phyloP scores from a whole-genome alignment of 179 eudicot genomes.

The Beta macrorhiza region DNA sequence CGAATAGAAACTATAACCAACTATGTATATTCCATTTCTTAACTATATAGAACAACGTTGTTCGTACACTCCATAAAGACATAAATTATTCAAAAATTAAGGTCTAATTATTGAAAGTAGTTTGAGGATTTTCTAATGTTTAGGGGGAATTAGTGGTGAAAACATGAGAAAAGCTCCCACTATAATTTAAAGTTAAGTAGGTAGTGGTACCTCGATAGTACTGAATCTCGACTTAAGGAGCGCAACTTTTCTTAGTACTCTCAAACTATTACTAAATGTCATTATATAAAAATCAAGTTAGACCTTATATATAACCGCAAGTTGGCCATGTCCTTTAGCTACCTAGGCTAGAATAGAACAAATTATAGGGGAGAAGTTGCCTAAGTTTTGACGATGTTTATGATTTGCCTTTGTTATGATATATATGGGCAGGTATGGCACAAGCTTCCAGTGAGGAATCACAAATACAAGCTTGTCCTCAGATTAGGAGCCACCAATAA shows the following conservation, averaged over 20 bases:
- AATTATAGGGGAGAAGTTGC: not conserved
- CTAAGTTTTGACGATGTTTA: not conserved
- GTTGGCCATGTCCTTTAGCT: not conserved
- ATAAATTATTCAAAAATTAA: not conserved
- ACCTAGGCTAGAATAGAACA: not conserved
- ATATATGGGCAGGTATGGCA: not conserved
- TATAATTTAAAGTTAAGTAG: not conserved
- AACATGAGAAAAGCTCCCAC: not conserved
- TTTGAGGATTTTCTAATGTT: not conserved
- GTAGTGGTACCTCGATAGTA: conserved; percentile 2
- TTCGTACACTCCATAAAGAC: no score
- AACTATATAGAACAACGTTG: no score
- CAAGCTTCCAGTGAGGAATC: conserved; percentile 7
- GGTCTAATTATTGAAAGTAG: not conserved
- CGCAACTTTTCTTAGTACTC: not conserved
- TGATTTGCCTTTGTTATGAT: not conserved
- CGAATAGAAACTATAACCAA: no score
- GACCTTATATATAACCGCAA: not conserved
- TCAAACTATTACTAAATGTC: not conserved
- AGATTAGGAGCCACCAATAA: conserved; percentile 10
- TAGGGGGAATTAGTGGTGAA: not conserved
- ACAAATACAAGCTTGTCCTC: not conserved
- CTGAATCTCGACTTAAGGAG: not conserved
- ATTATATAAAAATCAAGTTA: not conserved
- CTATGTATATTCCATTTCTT: no score